phyloP scores from a whole-genome alignment of 164 flowering plant genomes.

The Euptelea pleiosperma region DNA sequence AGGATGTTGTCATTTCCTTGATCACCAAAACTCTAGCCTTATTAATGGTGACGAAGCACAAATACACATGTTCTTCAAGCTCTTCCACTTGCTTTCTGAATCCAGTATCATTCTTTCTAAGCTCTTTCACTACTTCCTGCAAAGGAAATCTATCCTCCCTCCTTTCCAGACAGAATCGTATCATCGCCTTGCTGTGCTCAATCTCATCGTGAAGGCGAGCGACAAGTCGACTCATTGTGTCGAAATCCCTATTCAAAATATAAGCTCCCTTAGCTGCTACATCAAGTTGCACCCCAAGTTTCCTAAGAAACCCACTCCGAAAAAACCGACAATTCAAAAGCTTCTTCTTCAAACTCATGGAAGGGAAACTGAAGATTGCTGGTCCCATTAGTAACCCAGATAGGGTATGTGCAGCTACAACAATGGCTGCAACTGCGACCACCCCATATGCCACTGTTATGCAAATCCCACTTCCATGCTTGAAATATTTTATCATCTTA shows the following conservation, averaged over 20 bases:
- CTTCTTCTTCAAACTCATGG: slow-evolving; percentile 29
- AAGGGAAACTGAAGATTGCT: slow-evolving; percentile 33
- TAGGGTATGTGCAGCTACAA: slow-evolving; percentile 47
- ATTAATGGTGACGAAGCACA: slow-evolving; percentile 65
- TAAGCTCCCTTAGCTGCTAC: slow-evolving; percentile 59
- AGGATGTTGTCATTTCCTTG: slow-evolving; percentile 38
- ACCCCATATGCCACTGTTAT: slow-evolving; percentile 38
- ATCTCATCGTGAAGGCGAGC: slow-evolving; percentile 42
- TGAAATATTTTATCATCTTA: slow-evolving; percentile 36
- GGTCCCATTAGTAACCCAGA: slow-evolving; percentile 47
- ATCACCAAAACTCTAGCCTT: slow-evolving; percentile 47
- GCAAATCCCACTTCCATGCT: slow-evolving; percentile 34
- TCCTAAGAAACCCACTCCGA: slow-evolving; percentile 26
- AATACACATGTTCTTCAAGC: slow-evolving; percentile 66
- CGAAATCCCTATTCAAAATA: slow-evolving; percentile 49
- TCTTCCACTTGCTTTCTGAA: slow-evolving; percentile 55
- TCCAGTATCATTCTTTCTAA: slow-evolving; percentile 39
- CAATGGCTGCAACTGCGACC: slow-evolving; percentile 24
- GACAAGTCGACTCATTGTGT: slow-evolving; percentile 47
- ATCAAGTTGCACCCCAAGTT: slow-evolving; percentile 42
- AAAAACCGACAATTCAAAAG: slow-evolving; percentile 13
- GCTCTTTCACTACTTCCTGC: slow-evolving; percentile 47
- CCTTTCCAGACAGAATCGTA: slow-evolving; percentile 45
- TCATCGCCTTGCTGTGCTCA: slow-evolving; percentile 45
- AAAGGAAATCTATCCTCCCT: slow-evolving; percentile 36